These are phyloP conservation scores for Asterochloris sp. DNA, from an alignment of 139 green algal genomes.

Conservation along the genomic window DNA sequence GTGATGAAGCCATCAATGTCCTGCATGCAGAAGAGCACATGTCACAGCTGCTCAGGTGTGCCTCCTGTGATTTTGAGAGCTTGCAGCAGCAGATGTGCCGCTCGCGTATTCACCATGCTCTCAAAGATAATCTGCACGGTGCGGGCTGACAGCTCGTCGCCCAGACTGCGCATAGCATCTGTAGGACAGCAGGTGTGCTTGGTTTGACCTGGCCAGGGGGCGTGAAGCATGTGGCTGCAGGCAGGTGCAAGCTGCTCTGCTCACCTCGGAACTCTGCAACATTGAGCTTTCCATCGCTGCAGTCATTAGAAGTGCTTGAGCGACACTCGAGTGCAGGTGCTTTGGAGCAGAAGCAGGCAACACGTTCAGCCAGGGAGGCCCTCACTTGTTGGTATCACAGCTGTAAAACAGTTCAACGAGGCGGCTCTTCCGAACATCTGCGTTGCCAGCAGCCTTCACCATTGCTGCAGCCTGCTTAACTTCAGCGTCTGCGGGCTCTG, in stretches of 20 bases:
- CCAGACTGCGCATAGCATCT: constrained; percentile 15
- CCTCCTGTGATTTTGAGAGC: too few species aligned
- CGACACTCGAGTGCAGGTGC: not conserved
- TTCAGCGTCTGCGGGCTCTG: too few species aligned
- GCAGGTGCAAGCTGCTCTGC: not conserved
- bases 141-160: constrained; percentile 16
- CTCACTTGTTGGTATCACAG: not conserved
- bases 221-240: not conserved
- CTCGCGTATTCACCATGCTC: not conserved
- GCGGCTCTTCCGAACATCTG: too few species aligned
- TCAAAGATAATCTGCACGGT: constrained; percentile 13
- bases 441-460: too few species aligned
- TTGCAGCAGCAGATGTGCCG: too few species aligned
- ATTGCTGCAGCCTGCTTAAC: too few species aligned
- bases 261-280: constrained; percentile 24
- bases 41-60: too few species aligned
- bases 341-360: not conserved
- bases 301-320: not conserved
- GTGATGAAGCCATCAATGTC: constrained; percentile 13
- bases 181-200: not conserved
- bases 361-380: too few species aligned
- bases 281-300: constrained; percentile 7
- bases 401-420: not conserved
- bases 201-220: not conserved
- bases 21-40: too few species aligned